Evolutionary conservation across 371 early-diverging fungal genomes (phyloP).

Genomic region (Coemansia sp.): DNA sequence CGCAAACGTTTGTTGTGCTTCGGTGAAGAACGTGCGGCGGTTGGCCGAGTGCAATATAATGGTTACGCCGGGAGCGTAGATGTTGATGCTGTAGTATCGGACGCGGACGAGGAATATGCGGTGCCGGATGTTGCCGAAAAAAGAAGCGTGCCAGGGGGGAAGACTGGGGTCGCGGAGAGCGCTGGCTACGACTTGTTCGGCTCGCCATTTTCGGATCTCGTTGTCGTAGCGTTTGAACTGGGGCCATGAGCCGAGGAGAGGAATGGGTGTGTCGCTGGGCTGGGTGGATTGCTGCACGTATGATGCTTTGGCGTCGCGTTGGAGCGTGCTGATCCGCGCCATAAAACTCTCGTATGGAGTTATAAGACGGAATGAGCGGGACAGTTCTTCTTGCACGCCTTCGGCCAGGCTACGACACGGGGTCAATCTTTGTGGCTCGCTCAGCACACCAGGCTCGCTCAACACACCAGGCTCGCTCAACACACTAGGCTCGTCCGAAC

Average conservation of each 20-base stretch:
- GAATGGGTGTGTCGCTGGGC: neutral
- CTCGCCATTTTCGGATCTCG: constrained; percentile 17
- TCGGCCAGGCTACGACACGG: constrained; percentile 3
- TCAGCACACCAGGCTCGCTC: too few relatives aligned
- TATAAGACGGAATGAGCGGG: constrained; percentile 11
- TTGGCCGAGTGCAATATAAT: constrained; percentile 26
- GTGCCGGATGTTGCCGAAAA: constrained; percentile 16
- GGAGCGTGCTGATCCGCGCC: constrained; percentile 18
- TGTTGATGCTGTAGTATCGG: constrained; percentile 29
- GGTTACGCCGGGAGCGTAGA: constrained; percentile 11
- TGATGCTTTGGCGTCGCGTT: constrained; percentile 20
- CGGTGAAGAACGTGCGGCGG: constrained; percentile 31
- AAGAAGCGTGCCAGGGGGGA: constrained; percentile 2
- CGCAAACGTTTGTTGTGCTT: constrained; percentile 13
- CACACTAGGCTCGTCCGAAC: neutral
- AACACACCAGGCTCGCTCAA: neutral
- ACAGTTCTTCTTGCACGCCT: constrained; percentile 9
- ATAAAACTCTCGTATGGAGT: constrained; percentile 11
- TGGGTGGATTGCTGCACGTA: neutral
- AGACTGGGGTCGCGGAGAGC: constrained; percentile 13
- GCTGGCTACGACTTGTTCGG: constrained; percentile 7
- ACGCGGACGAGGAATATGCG: constrained; percentile 20
- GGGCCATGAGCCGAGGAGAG: constrained; percentile 13
- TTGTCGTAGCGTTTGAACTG: constrained; percentile 11
- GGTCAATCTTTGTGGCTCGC: neutral